Evolutionary conservation across 176 grass and related monocot genomes (phyloP).

Genomic region (Triticum monococcum): DNA sequence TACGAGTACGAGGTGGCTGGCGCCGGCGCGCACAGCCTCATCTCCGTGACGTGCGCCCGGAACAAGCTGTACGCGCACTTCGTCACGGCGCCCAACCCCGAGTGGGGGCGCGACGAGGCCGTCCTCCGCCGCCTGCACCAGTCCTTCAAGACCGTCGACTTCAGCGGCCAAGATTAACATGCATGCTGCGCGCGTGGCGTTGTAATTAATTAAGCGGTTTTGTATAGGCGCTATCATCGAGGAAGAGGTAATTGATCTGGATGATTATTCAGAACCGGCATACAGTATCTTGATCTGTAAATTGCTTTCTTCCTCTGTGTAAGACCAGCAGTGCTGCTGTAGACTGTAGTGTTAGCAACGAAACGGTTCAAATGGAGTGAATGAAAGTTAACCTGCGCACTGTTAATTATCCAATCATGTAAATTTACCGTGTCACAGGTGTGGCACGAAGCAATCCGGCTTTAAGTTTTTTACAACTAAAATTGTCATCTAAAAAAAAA

Average conservation of each 20-base stretch:
- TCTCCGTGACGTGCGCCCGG: conserved; percentile 76
- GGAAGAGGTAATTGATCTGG: not conserved
- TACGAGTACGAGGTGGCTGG: conserved; percentile 91
- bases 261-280: not conserved
- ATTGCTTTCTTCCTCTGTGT: not conserved
- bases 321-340: not conserved
- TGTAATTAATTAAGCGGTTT: conserved; percentile 34
- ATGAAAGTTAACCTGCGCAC: not conserved
- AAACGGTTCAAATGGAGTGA: not conserved
- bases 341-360: not conserved
- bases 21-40: conserved; percentile 76
- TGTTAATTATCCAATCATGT: too few species aligned
- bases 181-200: not conserved
- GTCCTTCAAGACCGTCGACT: conserved; percentile 80
- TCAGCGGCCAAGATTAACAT: not conserved
- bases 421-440: too few species aligned
- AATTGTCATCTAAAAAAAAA: too few species aligned
- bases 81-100: conserved; percentile 71
- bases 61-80: conserved; percentile 97
- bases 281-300: not conserved
- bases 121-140: conserved; percentile 76
- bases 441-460: too few species aligned
- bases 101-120: conserved; percentile 75
- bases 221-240: conserved; percentile 26
- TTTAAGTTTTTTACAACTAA: too few species aligned